phyloP scores from a whole-genome alignment of 2,329 filamentous ascomycete genomes.

The Colletotrichum falcatum region DNA sequence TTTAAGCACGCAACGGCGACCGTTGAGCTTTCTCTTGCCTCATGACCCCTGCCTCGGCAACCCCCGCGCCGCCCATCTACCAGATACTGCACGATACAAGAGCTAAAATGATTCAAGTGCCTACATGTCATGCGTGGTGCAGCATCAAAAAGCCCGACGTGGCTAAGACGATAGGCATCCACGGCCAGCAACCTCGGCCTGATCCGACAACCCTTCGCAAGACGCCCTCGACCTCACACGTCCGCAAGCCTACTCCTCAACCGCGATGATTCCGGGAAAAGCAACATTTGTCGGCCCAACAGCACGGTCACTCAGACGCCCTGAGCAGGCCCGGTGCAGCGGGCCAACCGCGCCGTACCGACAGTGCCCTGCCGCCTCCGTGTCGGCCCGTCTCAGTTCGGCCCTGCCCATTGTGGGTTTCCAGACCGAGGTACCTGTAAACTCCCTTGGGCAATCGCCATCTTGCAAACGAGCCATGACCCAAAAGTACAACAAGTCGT shows the following conservation, averaged over 20 bases:
- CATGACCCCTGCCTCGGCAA: not conserved
- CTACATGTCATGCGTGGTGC: not conserved
- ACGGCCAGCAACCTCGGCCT: not conserved
- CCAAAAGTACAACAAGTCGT: conserved; percentile 20
- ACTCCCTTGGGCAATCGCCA: not conserved
- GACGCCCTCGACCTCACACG: too few species aligned
- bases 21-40: not conserved
- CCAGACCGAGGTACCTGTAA: not conserved
- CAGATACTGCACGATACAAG: not conserved
- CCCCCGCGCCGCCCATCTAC: not conserved
- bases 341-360: conserved; percentile 29
- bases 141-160: too few species aligned
- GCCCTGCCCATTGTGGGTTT: conserved; percentile 5
- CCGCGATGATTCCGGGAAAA: not conserved
- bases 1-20: conserved; percentile 6
- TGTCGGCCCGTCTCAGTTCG: conserved; percentile 6
- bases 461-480: not conserved
- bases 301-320: not conserved
- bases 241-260: not conserved
- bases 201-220: not conserved
- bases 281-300: not conserved
- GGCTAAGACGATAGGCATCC: not conserved
- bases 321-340: conserved; percentile 10
- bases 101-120: not conserved
- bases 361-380: conserved; percentile 10